These are phyloP conservation scores for Jasminum sambac DNA, from an alignment of 257 asterid species.

Conservation along the genomic window DNA sequence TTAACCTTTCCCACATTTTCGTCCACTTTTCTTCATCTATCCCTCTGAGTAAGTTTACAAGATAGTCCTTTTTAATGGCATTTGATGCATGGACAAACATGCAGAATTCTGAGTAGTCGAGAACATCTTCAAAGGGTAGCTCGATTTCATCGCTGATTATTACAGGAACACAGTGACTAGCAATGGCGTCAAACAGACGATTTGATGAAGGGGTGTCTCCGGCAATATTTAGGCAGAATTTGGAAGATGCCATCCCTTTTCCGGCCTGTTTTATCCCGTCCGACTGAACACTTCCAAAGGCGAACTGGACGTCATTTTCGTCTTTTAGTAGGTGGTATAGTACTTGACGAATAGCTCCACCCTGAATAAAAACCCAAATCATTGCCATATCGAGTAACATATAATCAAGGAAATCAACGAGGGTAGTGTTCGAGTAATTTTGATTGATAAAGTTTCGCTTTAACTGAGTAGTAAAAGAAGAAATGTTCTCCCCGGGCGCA, in stretches of 20 bases:
- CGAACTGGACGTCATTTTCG: conserved; percentile 61
- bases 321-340: conserved; percentile 68
- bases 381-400: conserved; percentile 4
- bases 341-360: conserved; percentile 71
- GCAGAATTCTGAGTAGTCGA: conserved; percentile 75
- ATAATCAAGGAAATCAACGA: not conserved
- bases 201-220: conserved; percentile 95
- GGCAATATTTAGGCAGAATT: conserved; percentile 79
- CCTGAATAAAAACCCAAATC: conserved; percentile 42
- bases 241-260: conserved; percentile 74
- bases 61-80: conserved; percentile 62
- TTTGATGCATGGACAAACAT: conserved; percentile 56
- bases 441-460: no score
- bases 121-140: conserved; percentile 72
- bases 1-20: conserved; percentile 71
- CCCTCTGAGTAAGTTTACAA: conserved; percentile 66
- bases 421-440: no score
- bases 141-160: conserved; percentile 87
- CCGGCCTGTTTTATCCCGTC: conserved; percentile 59
- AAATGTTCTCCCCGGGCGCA: no score
- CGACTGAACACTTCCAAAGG: conserved; percentile 59
- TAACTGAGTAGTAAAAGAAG: no score
- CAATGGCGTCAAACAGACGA: conserved; percentile 85
- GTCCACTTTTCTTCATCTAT: conserved; percentile 56
- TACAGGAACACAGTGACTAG: conserved; percentile 82